Conservation (phyloP, 441 rosid species). For the Hura crepitans region DNA sequence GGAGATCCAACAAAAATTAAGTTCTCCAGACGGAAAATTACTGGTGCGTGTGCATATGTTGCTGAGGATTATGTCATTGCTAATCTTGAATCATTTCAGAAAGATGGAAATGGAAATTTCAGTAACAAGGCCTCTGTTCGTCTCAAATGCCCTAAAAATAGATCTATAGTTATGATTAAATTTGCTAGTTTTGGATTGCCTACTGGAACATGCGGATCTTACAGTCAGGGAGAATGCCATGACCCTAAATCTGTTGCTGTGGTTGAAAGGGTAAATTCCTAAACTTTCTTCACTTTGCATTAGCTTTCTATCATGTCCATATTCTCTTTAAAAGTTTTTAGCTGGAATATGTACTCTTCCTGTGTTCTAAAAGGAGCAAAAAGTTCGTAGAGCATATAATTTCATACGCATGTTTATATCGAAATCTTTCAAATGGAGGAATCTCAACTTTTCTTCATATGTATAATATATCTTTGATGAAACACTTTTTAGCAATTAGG, state of each 20-base stretch:
- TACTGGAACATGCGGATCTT: constrained; percentile 52
- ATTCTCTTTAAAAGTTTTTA: neutral
- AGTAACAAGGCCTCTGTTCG: constrained; percentile 27
- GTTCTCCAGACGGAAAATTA: constrained; percentile 56
- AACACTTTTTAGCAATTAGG: neutral
- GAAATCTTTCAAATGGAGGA: neutral
- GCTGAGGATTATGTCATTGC: constrained; percentile 42
- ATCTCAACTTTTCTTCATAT: neutral
- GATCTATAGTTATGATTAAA: constrained; percentile 36
- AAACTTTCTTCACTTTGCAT: neutral
- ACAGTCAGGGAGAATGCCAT: constrained; percentile 45
- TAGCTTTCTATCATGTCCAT: neutral
- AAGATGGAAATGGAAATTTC: constrained; percentile 23
- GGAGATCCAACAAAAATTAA: constrained; percentile 71
- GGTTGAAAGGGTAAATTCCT: constrained; percentile 41
- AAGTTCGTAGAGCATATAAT: neutral
- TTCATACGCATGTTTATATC: neutral
- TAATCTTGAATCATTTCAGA: constrained; percentile 14
- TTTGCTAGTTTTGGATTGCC: constrained; percentile 70
- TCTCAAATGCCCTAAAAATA: constrained; percentile 44
- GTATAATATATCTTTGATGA: neutral
- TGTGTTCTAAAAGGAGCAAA: neutral
- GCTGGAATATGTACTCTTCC: neutral
- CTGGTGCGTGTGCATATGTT: constrained; percentile 33
- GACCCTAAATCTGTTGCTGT: constrained; percentile 39